Conservation (phyloP, 768 basidiomycete genomes). For the Termitomyces sp. region DNA sequence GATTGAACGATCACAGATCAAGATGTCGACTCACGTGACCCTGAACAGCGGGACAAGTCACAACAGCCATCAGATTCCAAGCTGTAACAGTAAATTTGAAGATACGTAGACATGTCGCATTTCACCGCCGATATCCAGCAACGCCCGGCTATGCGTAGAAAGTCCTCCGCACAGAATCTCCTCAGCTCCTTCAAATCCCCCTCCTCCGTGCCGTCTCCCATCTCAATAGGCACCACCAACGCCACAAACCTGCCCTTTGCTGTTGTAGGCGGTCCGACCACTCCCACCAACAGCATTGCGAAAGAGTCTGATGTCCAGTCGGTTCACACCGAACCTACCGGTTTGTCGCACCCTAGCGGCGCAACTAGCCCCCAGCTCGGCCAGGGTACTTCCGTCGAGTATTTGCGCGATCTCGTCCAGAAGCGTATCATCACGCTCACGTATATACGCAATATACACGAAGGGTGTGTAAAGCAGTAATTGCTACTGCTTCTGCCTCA, state of each 20-base stretch:
- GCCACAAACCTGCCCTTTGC: slow-evolving; percentile 34
- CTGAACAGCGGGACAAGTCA: not conserved
- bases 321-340: slow-evolving; percentile 44
- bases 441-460: slow-evolving; percentile 81
- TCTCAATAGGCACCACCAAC: slow-evolving; percentile 29
- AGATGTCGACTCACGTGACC: slow-evolving; percentile 20
- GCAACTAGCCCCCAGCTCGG: slow-evolving; percentile 44
- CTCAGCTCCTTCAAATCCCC: slow-evolving; percentile 75
- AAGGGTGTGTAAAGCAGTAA: slow-evolving; percentile 58
- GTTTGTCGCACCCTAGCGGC: slow-evolving; percentile 33
- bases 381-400: slow-evolving; percentile 75
- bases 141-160: slow-evolving; percentile 74
- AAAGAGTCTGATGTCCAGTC: slow-evolving; percentile 79
- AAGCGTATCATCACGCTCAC: slow-evolving; percentile 85
- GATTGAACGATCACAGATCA: slow-evolving; percentile 18
- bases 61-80: slow-evolving; percentile 10
- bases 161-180: slow-evolving; percentile 83
- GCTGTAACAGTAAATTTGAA: slow-evolving; percentile 5
- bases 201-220: slow-evolving; percentile 31
- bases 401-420: slow-evolving; percentile 75
- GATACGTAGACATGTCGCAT: slow-evolving; percentile 33
- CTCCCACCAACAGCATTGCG: slow-evolving; percentile 41
- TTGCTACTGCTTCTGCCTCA: not conserved
- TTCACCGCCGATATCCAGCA: slow-evolving; percentile 31
- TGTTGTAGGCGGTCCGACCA: slow-evolving; percentile 35